A percentile compares a stretch with the other conserved stretches of the same genome.
Conservation (phyloP, 345 rosid species). For the Euclidium syriacum region DNA sequence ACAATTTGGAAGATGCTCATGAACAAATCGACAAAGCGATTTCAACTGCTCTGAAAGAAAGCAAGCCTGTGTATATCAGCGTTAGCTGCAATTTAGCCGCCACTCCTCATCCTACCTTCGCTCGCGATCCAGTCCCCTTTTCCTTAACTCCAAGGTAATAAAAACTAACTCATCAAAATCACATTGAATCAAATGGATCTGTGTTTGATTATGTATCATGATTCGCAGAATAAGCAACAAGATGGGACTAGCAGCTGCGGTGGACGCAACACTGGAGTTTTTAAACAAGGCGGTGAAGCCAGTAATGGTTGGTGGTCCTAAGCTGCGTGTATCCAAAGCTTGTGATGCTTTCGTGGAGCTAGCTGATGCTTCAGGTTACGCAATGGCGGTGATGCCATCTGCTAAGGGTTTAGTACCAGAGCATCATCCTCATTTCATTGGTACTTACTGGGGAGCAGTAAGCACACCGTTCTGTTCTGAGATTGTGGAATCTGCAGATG, state of each 20-base stretch:
- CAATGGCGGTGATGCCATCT: slow-evolving; percentile 53
- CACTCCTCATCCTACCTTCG: slow-evolving; percentile 48
- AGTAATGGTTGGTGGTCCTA: slow-evolving; percentile 51
- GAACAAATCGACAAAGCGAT: slow-evolving; percentile 53
- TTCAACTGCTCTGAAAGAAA: slow-evolving; percentile 45
- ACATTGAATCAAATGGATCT: background rate
- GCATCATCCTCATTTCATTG: slow-evolving; percentile 50
- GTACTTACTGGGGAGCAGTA: slow-evolving; percentile 58
- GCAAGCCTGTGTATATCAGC: slow-evolving; percentile 72
- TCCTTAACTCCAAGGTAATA: slow-evolving; percentile 38
- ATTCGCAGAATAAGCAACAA: slow-evolving; percentile 45
- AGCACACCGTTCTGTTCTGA: slow-evolving; percentile 42
- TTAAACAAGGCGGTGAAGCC: slow-evolving; percentile 60
- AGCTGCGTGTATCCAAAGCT: slow-evolving; percentile 43
- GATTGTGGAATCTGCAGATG: slow-evolving; percentile 57
- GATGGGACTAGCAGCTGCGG: slow-evolving; percentile 47
- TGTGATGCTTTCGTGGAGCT: slow-evolving; percentile 39
- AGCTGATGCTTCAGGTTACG: slow-evolving; percentile 48
- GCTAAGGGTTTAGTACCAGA: slow-evolving; percentile 55
- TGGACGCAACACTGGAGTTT: slow-evolving; percentile 47
- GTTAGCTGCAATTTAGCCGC: slow-evolving; percentile 51
- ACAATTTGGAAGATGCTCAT: slow-evolving; percentile 56
- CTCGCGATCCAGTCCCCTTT: slow-evolving; percentile 45
- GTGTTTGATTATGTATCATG: background rate
- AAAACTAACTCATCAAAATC: background rate